Percentiles rank a stretch among this genome's conserved stretches.
Evolutionary conservation across 1,284 basidiomycete species (phyloP).

Genomic region (Ganoderma resinaceum): DNA sequence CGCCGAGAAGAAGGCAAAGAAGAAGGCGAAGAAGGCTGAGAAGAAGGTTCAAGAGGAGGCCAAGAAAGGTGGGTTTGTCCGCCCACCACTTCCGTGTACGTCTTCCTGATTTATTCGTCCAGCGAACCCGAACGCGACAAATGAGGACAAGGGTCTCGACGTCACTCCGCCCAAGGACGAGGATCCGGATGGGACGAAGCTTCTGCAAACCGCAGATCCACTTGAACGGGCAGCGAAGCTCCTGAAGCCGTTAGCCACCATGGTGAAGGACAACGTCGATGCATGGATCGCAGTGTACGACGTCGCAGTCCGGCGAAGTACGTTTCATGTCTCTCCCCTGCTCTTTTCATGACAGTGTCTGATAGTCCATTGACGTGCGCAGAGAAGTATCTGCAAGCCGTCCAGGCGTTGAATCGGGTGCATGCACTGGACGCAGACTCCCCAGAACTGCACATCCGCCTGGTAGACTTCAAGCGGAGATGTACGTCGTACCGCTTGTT

Average conservation of each 20-base stretch:
- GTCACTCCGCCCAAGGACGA: conserved; percentile 71
- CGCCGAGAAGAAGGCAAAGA: conserved; percentile 87
- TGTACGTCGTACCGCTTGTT: conserved; percentile 43
- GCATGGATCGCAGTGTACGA: conserved; percentile 85
- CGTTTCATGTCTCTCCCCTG: conserved; percentile 36
- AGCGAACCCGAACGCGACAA: conserved; percentile 42
- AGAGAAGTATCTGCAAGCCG: conserved; percentile 87
- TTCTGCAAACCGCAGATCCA: conserved; percentile 70
- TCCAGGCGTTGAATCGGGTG: conserved; percentile 72
- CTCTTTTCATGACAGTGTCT: conserved; percentile 2
- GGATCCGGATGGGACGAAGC: conserved; percentile 83
- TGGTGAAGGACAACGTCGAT: conserved; percentile 63
- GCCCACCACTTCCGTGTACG: neutral
- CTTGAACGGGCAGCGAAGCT: conserved; percentile 82
- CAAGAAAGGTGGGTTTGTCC: conserved; percentile 56
- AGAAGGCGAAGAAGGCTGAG: conserved; percentile 89
- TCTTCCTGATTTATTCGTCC: neutral
- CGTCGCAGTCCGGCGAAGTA: conserved; percentile 81
- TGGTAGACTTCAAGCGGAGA: conserved; percentile 68
- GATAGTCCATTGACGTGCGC: neutral
- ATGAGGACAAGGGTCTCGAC: conserved; percentile 82
- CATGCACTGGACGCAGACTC: conserved; percentile 61
- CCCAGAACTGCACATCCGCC: conserved; percentile 75
- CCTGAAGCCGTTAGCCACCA: conserved; percentile 69
- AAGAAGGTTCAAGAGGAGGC: conserved; percentile 70